A percentile compares a stretch with the other conserved stretches of the same genome.
Conservation (phyloP, 768 basidiomycete species). For the Panaeolus cyanescens region DNA sequence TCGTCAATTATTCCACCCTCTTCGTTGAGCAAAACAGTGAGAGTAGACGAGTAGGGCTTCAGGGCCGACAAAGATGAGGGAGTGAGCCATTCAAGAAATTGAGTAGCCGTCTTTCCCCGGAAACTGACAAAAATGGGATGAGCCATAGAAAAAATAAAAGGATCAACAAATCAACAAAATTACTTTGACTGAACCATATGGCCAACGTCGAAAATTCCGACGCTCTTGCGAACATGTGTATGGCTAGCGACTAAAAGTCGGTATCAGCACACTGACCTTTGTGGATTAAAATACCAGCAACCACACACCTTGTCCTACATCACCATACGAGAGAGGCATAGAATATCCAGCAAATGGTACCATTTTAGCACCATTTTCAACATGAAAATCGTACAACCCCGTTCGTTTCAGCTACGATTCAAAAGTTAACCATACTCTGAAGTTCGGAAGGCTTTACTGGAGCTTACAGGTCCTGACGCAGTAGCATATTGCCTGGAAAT, state of each 20-base stretch:
- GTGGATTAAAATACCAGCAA: neutral
- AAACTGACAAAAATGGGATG: conserved; percentile 51
- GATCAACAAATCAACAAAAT: conserved; percentile 15
- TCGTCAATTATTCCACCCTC: conserved; percentile 96
- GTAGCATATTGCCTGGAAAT: neutral
- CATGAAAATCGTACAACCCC: conserved; percentile 86
- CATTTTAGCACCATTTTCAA: conserved; percentile 86
- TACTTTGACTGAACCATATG: conserved; percentile 97
- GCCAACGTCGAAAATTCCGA: conserved; percentile 94
- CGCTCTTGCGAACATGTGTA: conserved; percentile 79
- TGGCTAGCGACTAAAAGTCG: conserved; percentile 81
- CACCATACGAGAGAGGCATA: conserved; percentile 90
- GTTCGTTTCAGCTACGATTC: conserved; percentile 54
- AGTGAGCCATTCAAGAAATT: conserved; percentile 87
- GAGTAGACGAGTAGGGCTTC: conserved; percentile 74
- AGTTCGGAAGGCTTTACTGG: neutral
- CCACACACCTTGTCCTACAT: conserved; percentile 72
- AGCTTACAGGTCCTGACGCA: neutral
- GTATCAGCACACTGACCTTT: conserved; percentile 6
- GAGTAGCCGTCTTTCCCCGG: conserved; percentile 73
- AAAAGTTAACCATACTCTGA: conserved; percentile 5
- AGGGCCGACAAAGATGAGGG: conserved; percentile 78
- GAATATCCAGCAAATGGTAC: conserved; percentile 94
- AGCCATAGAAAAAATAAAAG: conserved; percentile 5
- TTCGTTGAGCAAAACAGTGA: conserved; percentile 89